Percentiles rank a stretch among this genome's conserved stretches.
Conservation (phyloP, 1,284 basidiomycete species). For the Inonotus obliquus region DNA sequence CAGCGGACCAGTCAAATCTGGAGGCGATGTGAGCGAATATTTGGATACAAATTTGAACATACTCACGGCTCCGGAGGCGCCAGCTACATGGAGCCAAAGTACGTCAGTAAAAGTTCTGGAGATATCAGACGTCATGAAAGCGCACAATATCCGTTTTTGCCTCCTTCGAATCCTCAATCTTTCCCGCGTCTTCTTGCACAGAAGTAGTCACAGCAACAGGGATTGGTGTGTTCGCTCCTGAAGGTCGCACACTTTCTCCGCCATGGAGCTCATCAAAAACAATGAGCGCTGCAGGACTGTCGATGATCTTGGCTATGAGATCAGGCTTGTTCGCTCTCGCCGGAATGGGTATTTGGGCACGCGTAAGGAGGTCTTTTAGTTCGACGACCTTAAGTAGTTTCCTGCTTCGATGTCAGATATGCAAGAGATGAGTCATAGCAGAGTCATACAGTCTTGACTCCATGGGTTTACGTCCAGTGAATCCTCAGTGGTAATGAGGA, state of each 20-base stretch:
- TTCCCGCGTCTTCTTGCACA: background rate
- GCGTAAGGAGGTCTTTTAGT: conserved; percentile 56
- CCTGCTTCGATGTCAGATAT: conserved; percentile 23
- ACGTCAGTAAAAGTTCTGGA: background rate
- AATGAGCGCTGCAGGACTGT: conserved; percentile 44
- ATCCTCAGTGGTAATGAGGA: background rate
- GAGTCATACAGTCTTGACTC: conserved; percentile 16
- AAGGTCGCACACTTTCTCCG: conserved; percentile 3
- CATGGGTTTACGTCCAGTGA: background rate
- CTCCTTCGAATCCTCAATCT: background rate
- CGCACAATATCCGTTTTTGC: conserved; percentile 21
- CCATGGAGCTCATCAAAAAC: conserved; percentile 39
- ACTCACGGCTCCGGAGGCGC: conserved; percentile 46
- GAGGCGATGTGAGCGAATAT: background rate
- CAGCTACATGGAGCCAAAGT: conserved; percentile 27
- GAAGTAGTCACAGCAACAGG: background rate
- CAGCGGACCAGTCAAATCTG: conserved; percentile 16
- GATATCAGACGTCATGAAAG: background rate
- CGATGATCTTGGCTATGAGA: conserved; percentile 57
- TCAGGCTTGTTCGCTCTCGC: conserved; percentile 62
- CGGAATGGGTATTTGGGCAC: conserved; percentile 43
- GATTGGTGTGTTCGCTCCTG: conserved; percentile 4
- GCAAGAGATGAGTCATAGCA: background rate
- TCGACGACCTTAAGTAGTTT: conserved; percentile 70
- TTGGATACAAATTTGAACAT: background rate